Evolutionary conservation across 2,329 filamentous ascomycete species (phyloP).

Genomic region (Nigrospora sphaerica): DNA sequence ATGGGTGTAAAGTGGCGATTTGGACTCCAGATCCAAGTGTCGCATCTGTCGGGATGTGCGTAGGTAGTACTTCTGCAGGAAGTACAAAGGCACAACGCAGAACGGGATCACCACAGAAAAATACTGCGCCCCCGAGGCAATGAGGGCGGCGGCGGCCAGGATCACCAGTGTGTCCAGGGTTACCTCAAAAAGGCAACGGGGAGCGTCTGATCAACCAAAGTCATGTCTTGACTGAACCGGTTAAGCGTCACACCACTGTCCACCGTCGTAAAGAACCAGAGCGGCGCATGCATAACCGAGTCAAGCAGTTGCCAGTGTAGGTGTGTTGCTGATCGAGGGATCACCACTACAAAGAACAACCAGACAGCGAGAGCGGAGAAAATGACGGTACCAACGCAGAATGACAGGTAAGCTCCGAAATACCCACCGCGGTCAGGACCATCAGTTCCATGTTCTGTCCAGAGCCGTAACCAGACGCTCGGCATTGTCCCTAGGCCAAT

Average conservation of each 20-base stretch:
- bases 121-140: constrained; percentile 1
- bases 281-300: not conserved
- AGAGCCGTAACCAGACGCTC: not conserved
- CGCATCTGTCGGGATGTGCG: constrained; percentile 3
- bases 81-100: not conserved
- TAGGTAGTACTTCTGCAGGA: constrained; percentile 2
- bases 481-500: not conserved
- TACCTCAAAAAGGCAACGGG: not conserved
- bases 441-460: not conserved
- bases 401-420: not conserved
- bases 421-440: not conserved
- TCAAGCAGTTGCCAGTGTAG: not conserved
- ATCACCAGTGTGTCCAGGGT: not conserved
- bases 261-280: not conserved
- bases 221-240: not conserved
- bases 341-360: not conserved
- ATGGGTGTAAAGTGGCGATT: constrained; percentile 19
- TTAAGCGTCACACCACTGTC: not conserved
- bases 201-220: not conserved
- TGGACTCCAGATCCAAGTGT: constrained; percentile 1
- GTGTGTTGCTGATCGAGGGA: not conserved
- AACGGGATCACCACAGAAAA: not conserved
- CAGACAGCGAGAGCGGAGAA: not conserved
- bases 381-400: not conserved
- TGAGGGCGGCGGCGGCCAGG: not conserved